phyloP scores from a whole-genome alignment of 768 basidiomycete species.

The Symmetrospora coprosmae region DNA sequence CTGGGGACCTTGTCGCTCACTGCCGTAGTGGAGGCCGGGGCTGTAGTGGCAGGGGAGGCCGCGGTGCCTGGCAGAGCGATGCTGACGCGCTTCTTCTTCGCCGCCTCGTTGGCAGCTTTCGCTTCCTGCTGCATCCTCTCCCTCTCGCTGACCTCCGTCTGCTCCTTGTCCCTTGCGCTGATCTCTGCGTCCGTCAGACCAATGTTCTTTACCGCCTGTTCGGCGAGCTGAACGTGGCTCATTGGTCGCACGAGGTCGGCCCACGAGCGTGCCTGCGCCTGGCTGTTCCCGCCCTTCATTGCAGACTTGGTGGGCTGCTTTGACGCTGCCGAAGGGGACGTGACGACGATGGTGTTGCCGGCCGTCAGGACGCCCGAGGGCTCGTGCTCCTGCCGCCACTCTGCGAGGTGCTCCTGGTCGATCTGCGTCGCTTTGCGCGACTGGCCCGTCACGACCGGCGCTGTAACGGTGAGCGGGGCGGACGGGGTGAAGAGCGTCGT shows the following conservation, averaged over 20 bases:
- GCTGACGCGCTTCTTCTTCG: conserved; percentile 15
- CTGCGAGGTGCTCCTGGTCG: background rate
- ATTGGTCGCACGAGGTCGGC: conserved; percentile 21
- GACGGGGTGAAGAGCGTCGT: background rate
- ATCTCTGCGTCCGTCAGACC: background rate
- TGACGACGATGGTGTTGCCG: background rate
- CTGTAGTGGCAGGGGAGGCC: background rate
- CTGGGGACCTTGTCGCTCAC: background rate
- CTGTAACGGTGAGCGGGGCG: conserved; percentile 16
- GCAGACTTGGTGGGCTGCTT: conserved; percentile 23
- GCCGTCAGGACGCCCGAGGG: background rate
- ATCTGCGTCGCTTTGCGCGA: background rate
- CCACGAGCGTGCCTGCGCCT: conserved; percentile 21
- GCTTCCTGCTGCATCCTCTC: too few species aligned
- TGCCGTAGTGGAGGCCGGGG: background rate
- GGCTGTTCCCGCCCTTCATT: conserved; percentile 13
- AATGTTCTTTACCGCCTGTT: conserved; percentile 9
- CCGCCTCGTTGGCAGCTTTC: background rate
- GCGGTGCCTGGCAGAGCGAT: conserved; percentile 14
- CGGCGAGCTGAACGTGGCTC: conserved; percentile 4
- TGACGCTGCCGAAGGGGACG: background rate
- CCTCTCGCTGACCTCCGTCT: too few species aligned
- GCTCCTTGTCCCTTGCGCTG: background rate
- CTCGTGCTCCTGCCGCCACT: background rate
- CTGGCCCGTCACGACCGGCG: background rate